phyloP scores from a whole-genome alignment of 129 eudicot species.

The Artemisia annua region DNA sequence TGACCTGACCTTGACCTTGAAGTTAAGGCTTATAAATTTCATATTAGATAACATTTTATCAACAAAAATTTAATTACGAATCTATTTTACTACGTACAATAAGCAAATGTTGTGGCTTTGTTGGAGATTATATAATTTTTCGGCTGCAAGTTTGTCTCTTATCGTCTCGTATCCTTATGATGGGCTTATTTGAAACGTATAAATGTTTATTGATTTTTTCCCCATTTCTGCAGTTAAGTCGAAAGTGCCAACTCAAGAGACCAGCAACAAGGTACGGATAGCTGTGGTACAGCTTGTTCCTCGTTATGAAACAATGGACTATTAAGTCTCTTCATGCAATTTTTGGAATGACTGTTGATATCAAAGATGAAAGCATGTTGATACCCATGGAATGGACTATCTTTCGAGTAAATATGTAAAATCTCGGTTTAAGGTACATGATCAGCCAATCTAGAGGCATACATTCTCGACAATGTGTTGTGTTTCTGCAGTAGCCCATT shows the following conservation, averaged over 20 bases:
- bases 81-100: background rate
- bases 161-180: background rate
- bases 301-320: constrained; percentile 23
- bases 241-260: constrained; percentile 16
- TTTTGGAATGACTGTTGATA: constrained; percentile 16
- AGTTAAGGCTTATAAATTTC: background rate
- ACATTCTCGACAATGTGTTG: too few species aligned
- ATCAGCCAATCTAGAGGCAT: background rate
- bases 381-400: constrained; percentile 9
- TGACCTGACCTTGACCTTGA: background rate
- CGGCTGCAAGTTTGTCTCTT: background rate
- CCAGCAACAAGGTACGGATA: constrained; percentile 11
- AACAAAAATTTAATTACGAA: background rate
- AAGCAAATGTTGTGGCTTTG: background rate
- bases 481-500: background rate
- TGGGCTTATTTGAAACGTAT: background rate
- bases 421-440: constrained; percentile 8
- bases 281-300: constrained; percentile 16
- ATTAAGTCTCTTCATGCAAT: constrained; percentile 19
- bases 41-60: background rate
- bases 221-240: constrained; percentile 9
- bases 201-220: constrained; percentile 9
- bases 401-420: constrained; percentile 13
- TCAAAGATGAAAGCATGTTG: background rate
- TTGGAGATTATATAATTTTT: background rate